Base-by-base conservation (phyloP, 1,284 basidiomycete genomes). In the Ganoderma sinense region DNA sequence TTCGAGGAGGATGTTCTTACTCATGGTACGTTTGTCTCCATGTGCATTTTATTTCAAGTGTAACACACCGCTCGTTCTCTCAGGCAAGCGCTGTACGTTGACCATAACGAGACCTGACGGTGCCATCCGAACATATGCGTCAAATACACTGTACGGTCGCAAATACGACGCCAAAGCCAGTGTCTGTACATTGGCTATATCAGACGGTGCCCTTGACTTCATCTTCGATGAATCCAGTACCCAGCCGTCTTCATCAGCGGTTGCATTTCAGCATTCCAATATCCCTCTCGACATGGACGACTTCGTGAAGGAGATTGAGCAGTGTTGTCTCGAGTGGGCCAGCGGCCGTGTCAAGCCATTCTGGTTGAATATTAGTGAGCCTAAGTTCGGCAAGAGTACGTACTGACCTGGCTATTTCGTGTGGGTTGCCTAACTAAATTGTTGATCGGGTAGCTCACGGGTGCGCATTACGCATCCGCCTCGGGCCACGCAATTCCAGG, bases 181-280 rank as follows among this genome's bases (percentile, higher is more conserved):
- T 58, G 88, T 82, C 0, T 88, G 88, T 0, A 79, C 77, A n/a
- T 77, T 87, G 8, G 90, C 90, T 2, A 79, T 91, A 29, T 82
- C 87, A 16, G 84, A 86, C 81, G 88, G 88, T 20, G 90, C 85
- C 1, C 75, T 90, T 29, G 85, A 88, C 20, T 91, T 91, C 75
- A 85, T 91, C 58, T 63, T 78, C 3, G 86, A 85, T 4, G 83
- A 74, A 26, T 65, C 71, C 43, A 71, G 76, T 53, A 66, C 39
- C 2, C 14, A 65, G 3, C 29, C 62, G 2, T 55, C 65, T 45
- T 68, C 65, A 1, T 61, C 31, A 33, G 62, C 59, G 51, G 70
- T 60, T 62, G 65, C 55, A 11, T 60, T 61, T 7, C 70, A 78
- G 20, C 62, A 48, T 39, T 29, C 56, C 29, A 55, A n/a, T 10